phyloP scores from a whole-genome alignment of 2,329 filamentous ascomycete genomes.

The Fusarium avenaceum region DNA sequence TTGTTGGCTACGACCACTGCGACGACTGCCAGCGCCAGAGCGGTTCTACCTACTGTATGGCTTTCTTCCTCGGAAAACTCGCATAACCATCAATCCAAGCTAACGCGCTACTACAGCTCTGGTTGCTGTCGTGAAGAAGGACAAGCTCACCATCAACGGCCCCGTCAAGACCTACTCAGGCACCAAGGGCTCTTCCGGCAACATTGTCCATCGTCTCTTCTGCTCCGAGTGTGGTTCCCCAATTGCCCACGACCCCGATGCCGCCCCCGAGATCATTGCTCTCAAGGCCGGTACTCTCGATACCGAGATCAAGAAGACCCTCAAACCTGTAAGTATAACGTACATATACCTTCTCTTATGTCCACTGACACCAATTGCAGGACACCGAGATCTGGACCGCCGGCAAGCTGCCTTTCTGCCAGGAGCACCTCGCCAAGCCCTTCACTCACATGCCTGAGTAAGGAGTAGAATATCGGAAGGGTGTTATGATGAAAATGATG shows the following conservation, averaged over 20 bases:
- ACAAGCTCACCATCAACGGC: constrained; percentile 72
- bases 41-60: constrained; percentile 76
- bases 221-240: constrained; percentile 78
- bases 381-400: constrained; percentile 79
- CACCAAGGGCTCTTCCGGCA: constrained; percentile 68
- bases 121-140: constrained; percentile 75
- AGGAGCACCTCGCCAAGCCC: constrained; percentile 73
- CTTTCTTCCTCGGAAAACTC: neutral
- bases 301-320: constrained; percentile 73
- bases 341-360: neutral
- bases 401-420: constrained; percentile 77
- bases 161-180: constrained; percentile 75
- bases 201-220: constrained; percentile 76
- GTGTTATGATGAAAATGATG: constrained; percentile 24
- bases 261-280: constrained; percentile 77
- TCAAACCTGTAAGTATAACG: constrained; percentile 69
- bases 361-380: constrained; percentile 52
- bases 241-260: constrained; percentile 78
- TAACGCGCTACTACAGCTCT: constrained; percentile 63
- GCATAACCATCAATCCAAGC: neutral
- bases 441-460: constrained; percentile 75
- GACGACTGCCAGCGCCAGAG: constrained; percentile 80
- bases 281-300: constrained; percentile 76
- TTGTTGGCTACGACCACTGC: constrained; percentile 78
- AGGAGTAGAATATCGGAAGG: constrained; percentile 15